Conservation (phyloP, 208 protist genomes). For the Trypanosoma avium region DNA sequence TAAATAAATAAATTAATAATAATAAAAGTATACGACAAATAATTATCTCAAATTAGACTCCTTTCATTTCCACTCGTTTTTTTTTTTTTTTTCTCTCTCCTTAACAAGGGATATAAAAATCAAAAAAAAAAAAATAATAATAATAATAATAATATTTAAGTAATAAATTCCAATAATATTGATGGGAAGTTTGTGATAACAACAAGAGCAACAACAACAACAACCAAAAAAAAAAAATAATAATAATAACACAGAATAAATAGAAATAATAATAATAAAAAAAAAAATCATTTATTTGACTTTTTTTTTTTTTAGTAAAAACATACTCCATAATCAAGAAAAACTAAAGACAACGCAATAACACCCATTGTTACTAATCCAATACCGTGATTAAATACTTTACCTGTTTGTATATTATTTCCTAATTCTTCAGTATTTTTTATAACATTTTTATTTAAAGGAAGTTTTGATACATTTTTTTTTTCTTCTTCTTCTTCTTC, state of each 20-base stretch:
- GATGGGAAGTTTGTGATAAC: neutral
- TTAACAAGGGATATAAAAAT: too few relatives aligned
- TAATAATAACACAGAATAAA: neutral
- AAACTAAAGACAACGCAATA: neutral
- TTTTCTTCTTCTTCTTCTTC: neutral
- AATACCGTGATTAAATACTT: neutral
- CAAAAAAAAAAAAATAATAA: conserved; percentile 8
- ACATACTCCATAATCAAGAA: neutral
- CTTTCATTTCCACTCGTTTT: too few relatives aligned
- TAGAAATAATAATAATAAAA: too few relatives aligned
- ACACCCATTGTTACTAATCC: neutral
- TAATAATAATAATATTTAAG: neutral
- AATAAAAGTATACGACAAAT: too few relatives aligned
- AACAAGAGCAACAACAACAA: neutral
- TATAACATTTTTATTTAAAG: too few relatives aligned
- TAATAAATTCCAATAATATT: too few relatives aligned
- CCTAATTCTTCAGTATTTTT: neutral
- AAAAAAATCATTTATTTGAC: too few relatives aligned
- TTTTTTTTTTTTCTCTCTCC: too few relatives aligned
- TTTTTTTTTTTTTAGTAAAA: neutral
- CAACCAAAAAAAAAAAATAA: conserved; percentile 1
- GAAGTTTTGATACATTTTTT: neutral
- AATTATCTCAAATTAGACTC: too few relatives aligned
- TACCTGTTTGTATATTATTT: neutral
- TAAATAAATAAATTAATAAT: neutral